A percentile compares a stretch with the other conserved stretches of the same genome.
Conservation (phyloP, 2,329 filamentous ascomycete species). For the Metarhizium anisopliae region DNA sequence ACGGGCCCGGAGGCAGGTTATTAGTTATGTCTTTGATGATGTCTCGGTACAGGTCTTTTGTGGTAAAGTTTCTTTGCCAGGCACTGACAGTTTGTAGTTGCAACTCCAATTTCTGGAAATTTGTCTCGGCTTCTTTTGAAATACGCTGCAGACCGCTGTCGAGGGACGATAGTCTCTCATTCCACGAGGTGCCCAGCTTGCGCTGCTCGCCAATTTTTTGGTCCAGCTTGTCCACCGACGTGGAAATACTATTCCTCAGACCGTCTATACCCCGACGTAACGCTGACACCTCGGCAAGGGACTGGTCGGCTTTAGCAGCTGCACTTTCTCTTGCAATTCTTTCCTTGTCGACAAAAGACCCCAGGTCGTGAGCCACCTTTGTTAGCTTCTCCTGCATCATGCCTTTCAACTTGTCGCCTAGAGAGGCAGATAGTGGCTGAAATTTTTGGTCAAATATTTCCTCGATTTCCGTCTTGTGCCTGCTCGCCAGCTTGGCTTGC, state of each 20-base stretch:
- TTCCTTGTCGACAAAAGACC: slow-evolving; percentile 14
- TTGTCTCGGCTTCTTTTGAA: slow-evolving; percentile 2
- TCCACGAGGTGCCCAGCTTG: neutral
- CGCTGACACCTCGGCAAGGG: slow-evolving; percentile 4
- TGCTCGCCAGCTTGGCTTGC: neutral
- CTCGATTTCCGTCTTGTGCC: neutral
- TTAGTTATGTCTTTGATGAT: slow-evolving; percentile 29
- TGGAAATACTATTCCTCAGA: neutral
- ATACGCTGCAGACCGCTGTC: neutral
- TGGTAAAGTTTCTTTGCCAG: slow-evolving; percentile 41
- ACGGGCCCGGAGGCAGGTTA: slow-evolving; percentile 14
- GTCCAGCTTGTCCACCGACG: neutral
- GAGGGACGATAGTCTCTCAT: slow-evolving; percentile 1
- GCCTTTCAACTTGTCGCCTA: neutral
- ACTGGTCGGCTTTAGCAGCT: slow-evolving; percentile 1
- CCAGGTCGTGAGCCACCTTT: slow-evolving; percentile 5
- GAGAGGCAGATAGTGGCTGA: neutral
- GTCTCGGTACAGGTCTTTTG: slow-evolving; percentile 29
- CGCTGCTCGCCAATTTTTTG: neutral
- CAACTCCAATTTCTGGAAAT: slow-evolving; percentile 22
- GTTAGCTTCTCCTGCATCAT: slow-evolving; percentile 6
- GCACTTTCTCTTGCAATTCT: slow-evolving; percentile 6
- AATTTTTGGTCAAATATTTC: slow-evolving; percentile 3
- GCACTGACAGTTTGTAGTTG: slow-evolving; percentile 31
- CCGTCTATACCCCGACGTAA: slow-evolving; percentile 3